Conservation (phyloP, 768 basidiomycete species). For the Hygrocybe coccinea region DNA sequence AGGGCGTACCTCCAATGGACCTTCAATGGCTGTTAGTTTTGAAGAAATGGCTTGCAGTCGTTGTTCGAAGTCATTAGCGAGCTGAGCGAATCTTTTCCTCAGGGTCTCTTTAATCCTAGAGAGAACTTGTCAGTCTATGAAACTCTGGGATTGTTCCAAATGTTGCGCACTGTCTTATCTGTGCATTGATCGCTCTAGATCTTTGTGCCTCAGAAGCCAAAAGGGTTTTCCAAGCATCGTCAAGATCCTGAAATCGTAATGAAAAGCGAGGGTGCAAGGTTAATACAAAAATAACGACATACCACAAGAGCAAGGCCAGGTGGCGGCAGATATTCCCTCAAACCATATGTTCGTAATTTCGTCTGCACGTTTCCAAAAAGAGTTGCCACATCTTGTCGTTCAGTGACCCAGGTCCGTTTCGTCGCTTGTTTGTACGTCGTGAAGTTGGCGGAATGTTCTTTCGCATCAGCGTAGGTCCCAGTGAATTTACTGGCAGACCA, state of each 20-base stretch:
- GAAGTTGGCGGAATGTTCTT: conserved; percentile 67
- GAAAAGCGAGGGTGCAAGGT: not conserved
- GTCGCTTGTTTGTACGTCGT: conserved; percentile 77
- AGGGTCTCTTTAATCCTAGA: conserved; percentile 76
- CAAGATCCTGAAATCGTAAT: conserved; percentile 49
- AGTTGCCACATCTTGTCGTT: conserved; percentile 81
- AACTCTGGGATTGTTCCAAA: not conserved
- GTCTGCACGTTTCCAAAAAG: conserved; percentile 92
- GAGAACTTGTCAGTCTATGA: conserved; percentile 3
- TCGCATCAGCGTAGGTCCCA: conserved; percentile 78
- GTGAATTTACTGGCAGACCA: conserved; percentile 67
- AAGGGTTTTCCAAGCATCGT: conserved; percentile 69
- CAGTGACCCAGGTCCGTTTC: conserved; percentile 84
- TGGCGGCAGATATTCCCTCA: conserved; percentile 80
- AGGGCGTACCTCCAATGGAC: conserved; percentile 61
- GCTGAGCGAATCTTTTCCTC: conserved; percentile 68
- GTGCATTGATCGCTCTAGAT: conserved; percentile 80
- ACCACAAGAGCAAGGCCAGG: conserved; percentile 54
- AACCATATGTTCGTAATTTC: conserved; percentile 84
- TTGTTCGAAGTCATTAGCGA: conserved; percentile 73
- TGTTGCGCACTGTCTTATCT: conserved; percentile 75
- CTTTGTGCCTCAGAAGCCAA: conserved; percentile 69
- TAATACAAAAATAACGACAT: not conserved
- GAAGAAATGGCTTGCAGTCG: conserved; percentile 60
- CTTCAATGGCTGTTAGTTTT: conserved; percentile 70